phyloP scores from a whole-genome alignment of 1,284 basidiomycete species.

The Mycena citricolor region DNA sequence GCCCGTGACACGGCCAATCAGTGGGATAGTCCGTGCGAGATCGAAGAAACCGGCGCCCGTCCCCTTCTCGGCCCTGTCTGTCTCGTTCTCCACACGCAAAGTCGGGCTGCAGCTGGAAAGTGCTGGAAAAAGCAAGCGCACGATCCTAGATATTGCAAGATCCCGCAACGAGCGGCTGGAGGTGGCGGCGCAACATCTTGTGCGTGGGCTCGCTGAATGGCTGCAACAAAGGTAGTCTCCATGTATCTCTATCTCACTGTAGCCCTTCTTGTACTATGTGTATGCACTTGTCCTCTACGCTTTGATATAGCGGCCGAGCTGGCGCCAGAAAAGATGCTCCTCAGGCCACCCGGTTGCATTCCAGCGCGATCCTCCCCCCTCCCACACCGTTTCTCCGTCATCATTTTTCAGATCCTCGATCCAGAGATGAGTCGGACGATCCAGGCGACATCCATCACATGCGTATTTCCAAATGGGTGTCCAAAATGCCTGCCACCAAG shows the following conservation, averaged over 20 bases:
- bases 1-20: too few species aligned
- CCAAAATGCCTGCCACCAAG: slow-evolving; percentile 69
- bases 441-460: slow-evolving; percentile 62
- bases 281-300: too few species aligned
- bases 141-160: slow-evolving; percentile 56
- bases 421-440: slow-evolving; percentile 56
- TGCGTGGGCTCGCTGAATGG: slow-evolving; percentile 27
- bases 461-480: slow-evolving; percentile 57
- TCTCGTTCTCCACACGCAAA: slow-evolving; percentile 57
- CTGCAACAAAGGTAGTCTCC: slow-evolving; percentile 13
- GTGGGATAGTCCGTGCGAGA: too few species aligned
- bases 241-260: too few species aligned
- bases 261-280: too few species aligned
- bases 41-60: too few species aligned
- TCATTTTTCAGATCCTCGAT: slow-evolving; percentile 40
- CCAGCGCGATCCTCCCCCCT: slow-evolving; percentile 41
- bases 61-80: slow-evolving; percentile 52
- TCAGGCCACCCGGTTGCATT: slow-evolving; percentile 40
- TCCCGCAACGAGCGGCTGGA: slow-evolving; percentile 60
- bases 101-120: slow-evolving; percentile 52
- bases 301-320: slow-evolving; percentile 57
- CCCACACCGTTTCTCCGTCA: slow-evolving; percentile 24
- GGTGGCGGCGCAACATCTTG: slow-evolving; percentile 53
- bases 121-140: slow-evolving; percentile 40
- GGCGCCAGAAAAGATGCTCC: slow-evolving; percentile 57